phyloP scores from a whole-genome alignment of 2,329 filamentous ascomycete species.

The Didymosphaeria variabile region DNA sequence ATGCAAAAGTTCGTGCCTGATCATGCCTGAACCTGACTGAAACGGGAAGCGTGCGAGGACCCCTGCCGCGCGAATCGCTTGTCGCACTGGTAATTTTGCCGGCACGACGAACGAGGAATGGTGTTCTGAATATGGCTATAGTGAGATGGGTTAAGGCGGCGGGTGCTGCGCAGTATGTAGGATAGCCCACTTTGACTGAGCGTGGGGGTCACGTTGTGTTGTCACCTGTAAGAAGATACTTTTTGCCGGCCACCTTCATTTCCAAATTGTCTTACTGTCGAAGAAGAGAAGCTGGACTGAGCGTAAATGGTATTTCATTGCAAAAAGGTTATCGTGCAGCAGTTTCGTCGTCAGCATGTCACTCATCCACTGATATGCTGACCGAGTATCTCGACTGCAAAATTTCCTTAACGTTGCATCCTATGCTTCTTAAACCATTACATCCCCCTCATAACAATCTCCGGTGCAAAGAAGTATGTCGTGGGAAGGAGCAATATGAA shows the following conservation, averaged over 20 bases:
- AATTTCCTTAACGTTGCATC: too few relatives aligned
- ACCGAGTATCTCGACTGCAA: too few relatives aligned
- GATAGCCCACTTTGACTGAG: not conserved
- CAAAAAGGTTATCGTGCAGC: too few relatives aligned
- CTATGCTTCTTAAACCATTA: too few relatives aligned
- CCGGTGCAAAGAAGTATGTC: too few relatives aligned
- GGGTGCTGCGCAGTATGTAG: not conserved
- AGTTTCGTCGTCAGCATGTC: too few relatives aligned
- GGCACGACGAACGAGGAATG: constrained; percentile 23
- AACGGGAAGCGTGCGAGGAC: constrained; percentile 29
- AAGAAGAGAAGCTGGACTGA: not conserved
- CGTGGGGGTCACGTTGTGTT: not conserved
- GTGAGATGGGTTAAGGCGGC: not conserved
- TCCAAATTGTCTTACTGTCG: not conserved
- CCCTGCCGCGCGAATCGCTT: constrained; percentile 23
- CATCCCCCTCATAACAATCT: too few relatives aligned
- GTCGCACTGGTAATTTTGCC: constrained; percentile 3
- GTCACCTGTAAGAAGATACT: not conserved
- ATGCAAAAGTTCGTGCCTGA: constrained; percentile 12
- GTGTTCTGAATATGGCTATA: constrained; percentile 3
- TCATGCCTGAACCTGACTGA: constrained; percentile 30
- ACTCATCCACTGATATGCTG: too few relatives aligned
- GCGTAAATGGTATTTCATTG: too few relatives aligned
- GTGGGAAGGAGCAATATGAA: too few relatives aligned
- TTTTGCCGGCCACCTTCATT: not conserved